Evolutionary conservation across 164 flowering plant genomes (phyloP).

Genomic region (Magnolia kwangsiensis): DNA sequence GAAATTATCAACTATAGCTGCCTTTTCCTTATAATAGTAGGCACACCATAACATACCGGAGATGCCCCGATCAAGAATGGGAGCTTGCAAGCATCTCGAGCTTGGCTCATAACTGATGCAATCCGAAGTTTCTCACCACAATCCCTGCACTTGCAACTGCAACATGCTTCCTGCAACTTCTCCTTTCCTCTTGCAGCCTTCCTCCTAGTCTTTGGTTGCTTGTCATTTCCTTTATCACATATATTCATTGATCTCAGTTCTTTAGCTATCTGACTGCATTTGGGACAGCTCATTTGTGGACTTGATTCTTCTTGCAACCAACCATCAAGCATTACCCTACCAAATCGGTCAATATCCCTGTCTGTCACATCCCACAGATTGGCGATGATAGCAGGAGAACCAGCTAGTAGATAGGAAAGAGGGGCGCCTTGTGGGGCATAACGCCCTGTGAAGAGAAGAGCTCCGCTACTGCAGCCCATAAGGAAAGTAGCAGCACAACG

Average conservation of each 20-base stretch:
- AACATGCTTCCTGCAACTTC: constrained; percentile 16
- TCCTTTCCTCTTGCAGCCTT: constrained; percentile 27
- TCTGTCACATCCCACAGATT: constrained; percentile 98
- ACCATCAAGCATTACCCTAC: constrained; percentile 65
- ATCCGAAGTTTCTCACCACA: constrained; percentile 41
- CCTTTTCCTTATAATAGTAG: constrained; percentile 71
- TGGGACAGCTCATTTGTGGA: constrained; percentile 17
- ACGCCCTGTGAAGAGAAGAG: constrained; percentile 49
- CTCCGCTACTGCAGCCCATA: constrained; percentile 98
- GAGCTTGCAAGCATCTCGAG: constrained; percentile 77
- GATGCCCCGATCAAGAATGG: constrained; percentile 82
- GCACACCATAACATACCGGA: constrained; percentile 96
- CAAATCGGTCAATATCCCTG: constrained; percentile 89
- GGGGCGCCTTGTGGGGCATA: constrained; percentile 77
- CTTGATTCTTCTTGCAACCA: constrained; percentile 68
- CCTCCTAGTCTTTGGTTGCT: constrained; percentile 20
- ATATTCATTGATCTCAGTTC: constrained; percentile 41
- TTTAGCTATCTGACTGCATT: constrained; percentile 29
- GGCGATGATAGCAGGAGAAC: constrained; percentile 82
- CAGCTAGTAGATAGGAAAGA: constrained; percentile 71
- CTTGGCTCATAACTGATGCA: constrained; percentile 74
- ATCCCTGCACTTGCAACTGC: constrained; percentile 4
- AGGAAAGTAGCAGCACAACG: constrained; percentile 83
- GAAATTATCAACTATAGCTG: not conserved
- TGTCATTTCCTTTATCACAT: constrained; percentile 19